phyloP scores from a whole-genome alignment of 2,329 filamentous ascomycete genomes.

The Trichoderma simmonsii region DNA sequence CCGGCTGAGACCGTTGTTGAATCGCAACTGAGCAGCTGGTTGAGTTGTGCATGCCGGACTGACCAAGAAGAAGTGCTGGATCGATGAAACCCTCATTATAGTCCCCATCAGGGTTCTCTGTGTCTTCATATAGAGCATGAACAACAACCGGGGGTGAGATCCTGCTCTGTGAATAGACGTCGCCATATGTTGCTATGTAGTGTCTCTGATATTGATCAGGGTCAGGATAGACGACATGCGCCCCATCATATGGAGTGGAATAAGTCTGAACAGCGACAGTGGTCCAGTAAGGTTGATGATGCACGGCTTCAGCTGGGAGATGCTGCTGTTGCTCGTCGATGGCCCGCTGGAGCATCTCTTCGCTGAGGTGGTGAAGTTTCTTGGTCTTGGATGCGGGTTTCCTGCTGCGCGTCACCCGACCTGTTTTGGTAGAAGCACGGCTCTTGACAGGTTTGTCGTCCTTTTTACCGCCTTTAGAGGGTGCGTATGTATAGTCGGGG shows the following conservation, averaged over 20 bases:
- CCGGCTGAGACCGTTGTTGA: not conserved
- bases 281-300: not conserved
- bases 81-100: constrained; percentile 16
- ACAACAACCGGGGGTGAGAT: not conserved
- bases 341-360: not conserved
- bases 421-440: not conserved
- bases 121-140: not conserved
- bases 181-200: not conserved
- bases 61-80: constrained; percentile 10
- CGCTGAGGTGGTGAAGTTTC: not conserved
- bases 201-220: not conserved
- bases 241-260: not conserved
- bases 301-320: not conserved
- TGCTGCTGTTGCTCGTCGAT: not conserved
- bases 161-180: not conserved
- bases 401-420: not conserved
- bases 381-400: not conserved
- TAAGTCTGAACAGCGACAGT: not conserved
- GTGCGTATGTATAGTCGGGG: constrained; percentile 92
- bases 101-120: not conserved
- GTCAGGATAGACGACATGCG: not conserved
- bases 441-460: not conserved
- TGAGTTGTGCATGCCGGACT: not conserved
- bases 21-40: not conserved
- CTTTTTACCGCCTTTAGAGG: constrained; percentile 55